Percentiles rank a stretch among this genome's conserved stretches.
Evolutionary conservation across 208 protist genomes (phyloP).

Genomic region (Trichomonas tenax): DNA sequence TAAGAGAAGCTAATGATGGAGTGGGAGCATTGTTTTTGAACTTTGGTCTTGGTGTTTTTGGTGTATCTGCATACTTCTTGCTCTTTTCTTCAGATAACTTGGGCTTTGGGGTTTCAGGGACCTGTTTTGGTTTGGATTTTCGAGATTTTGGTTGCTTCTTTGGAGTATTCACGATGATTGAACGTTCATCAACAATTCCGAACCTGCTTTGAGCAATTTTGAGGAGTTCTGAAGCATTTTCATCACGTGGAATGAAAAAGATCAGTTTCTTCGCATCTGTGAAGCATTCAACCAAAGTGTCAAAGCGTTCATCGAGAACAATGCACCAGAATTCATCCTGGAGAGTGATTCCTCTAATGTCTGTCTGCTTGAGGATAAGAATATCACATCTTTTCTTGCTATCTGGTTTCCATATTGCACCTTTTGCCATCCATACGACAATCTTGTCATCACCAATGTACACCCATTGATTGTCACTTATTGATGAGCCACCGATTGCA

Average conservation of each 20-base stretch:
- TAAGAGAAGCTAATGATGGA: not conserved
- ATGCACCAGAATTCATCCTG: not conserved
- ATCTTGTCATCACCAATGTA: not conserved
- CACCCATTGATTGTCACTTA: not conserved
- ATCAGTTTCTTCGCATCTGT: not conserved
- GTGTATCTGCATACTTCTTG: not conserved
- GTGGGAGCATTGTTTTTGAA: not conserved
- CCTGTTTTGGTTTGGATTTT: not conserved
- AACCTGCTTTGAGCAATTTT: not conserved
- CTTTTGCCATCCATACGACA: not conserved
- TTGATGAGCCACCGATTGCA: not conserved
- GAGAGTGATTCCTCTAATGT: not conserved
- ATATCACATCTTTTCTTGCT: not conserved
- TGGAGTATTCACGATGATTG: not conserved
- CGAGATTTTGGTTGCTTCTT: not conserved
- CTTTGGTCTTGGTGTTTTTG: not conserved
- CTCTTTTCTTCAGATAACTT: not conserved
- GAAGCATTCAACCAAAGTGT: not conserved
- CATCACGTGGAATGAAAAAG: not conserved
- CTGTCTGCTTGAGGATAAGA: not conserved
- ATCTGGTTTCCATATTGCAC: not conserved
- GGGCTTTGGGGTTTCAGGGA: not conserved
- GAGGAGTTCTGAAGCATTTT: not conserved
- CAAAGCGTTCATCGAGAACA: not conserved
- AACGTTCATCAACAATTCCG: not conserved